These are phyloP conservation scores for Mercurialis annua DNA, from an alignment of 345 rosid genomes.

Conservation along the genomic window DNA sequence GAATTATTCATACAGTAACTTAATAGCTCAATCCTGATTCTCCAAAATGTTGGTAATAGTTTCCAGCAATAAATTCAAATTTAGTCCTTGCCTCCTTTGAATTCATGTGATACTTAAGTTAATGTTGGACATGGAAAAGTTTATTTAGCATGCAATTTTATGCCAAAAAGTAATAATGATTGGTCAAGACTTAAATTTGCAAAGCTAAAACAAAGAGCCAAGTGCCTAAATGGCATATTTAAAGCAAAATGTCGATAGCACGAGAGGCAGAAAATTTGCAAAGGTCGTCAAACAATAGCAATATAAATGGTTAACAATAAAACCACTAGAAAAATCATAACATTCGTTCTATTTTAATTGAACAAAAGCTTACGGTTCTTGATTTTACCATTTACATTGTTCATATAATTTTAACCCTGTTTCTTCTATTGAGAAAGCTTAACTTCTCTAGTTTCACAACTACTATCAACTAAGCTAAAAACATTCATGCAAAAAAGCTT, in stretches of 20 bases:
- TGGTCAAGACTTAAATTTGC: neutral
- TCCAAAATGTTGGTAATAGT: no score
- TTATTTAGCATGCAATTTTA: neutral
- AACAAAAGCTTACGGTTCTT: no score
- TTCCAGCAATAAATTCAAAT: neutral
- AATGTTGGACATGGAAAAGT: neutral
- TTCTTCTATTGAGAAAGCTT: no score
- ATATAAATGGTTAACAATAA: no score
- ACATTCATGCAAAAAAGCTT: neutral
- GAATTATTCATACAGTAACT: neutral
- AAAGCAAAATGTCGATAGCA: neutral
- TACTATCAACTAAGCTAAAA: no score
- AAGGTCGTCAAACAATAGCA: no score
- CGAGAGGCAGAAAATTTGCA: neutral
- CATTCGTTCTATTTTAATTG: no score
- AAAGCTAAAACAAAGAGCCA: neutral
- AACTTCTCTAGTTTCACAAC: neutral
- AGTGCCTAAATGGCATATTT: neutral
- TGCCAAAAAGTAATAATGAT: neutral
- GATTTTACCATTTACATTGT: no score
- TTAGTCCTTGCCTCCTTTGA: neutral
- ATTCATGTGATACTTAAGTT: neutral
- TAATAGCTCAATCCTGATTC: no score
- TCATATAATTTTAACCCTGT: no score
- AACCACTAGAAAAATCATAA: no score